A percentile compares a stretch with the other conserved stretches of the same genome.
Conservation (phyloP, 2,329 filamentous ascomycete species). For the Rhytidhysteron rufulum region DNA sequence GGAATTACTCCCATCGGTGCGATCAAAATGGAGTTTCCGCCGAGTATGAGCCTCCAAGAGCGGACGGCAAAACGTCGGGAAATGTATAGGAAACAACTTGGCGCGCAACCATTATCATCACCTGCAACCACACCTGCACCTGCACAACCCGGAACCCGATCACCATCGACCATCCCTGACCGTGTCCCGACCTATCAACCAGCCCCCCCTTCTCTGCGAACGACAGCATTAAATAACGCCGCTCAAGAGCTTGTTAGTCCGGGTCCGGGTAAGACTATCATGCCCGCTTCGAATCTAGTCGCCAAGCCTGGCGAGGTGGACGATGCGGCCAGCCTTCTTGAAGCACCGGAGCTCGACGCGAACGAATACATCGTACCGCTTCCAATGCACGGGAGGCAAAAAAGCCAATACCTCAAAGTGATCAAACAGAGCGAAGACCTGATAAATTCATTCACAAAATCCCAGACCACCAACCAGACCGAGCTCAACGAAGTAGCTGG, state of each 20-base stretch:
- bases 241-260: conserved; percentile 1
- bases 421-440: conserved; percentile 11
- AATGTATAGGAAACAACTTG: no score
- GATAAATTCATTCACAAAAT: conserved; percentile 13
- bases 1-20: no score
- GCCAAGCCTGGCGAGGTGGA: conserved; percentile 12
- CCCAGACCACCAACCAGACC: conserved; percentile 7
- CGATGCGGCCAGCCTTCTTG: conserved; percentile 19
- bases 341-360: conserved; percentile 23
- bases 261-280: background rate
- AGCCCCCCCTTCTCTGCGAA: conserved; percentile 24
- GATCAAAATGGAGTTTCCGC: no score
- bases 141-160: conserved; percentile 20
- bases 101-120: no score
- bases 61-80: no score
- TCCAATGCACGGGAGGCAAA: conserved; percentile 27
- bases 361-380: conserved; percentile 32
- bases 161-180: conserved; percentile 32
- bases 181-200: conserved; percentile 15
- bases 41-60: no score
- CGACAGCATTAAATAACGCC: conserved; percentile 18
- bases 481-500: conserved; percentile 11
- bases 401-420: conserved; percentile 16
- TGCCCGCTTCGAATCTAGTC: background rate
- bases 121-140: conserved; percentile 9